Base-by-base conservation (phyloP, 352 stramenopile species). In the Phytophthora sp. region DNA sequence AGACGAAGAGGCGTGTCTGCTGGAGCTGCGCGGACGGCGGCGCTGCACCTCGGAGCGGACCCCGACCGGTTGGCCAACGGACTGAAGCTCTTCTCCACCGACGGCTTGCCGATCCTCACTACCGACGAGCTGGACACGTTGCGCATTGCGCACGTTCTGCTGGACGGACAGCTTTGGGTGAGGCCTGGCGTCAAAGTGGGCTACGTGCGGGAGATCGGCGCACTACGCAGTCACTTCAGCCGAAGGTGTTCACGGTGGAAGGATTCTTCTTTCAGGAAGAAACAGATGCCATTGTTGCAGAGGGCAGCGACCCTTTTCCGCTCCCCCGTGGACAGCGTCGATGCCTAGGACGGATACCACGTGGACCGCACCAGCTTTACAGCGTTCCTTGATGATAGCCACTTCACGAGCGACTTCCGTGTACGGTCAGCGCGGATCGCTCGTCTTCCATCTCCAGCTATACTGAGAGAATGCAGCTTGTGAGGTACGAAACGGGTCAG, bases 151-250 rank as follows among this genome's bases (percentile, higher is more conserved):
- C 82, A 92, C 58, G 79, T 92, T 21, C 53, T 92, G 48, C 66
- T 89, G 15, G 76, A 90, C 32, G 75, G 74, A 45, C 79, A 91
- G 62, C 76, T 91, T n/a, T 92, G 81, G 81, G 82, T 91, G 15
- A 91, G 79, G 84, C 84, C 84, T 30, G 81, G 84, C 18, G 69
- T 92, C 32, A 78, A 83, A 31, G 76, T 92, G n/a, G 84, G 79
- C 35, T 71, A 91, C 48, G 61, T 71, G 18, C 83, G 80, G 38
- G 41, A 75, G 24, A 54, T 89, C 8, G 79, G 88, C n/a, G 70
- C 48, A 91, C 75, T 61, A 91, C 84, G 13, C 66, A 77, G 46
- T 90, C 79, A 24, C 64, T 92, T 27, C 67, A 55, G 11, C 79
- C 81, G 5, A 85, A 85, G 34, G 79, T 91, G 46, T 91, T 91